These are phyloP conservation scores for Penicillium sp. DNA, from an alignment of 2,329 filamentous ascomycete genomes.

Conservation along the genomic window DNA sequence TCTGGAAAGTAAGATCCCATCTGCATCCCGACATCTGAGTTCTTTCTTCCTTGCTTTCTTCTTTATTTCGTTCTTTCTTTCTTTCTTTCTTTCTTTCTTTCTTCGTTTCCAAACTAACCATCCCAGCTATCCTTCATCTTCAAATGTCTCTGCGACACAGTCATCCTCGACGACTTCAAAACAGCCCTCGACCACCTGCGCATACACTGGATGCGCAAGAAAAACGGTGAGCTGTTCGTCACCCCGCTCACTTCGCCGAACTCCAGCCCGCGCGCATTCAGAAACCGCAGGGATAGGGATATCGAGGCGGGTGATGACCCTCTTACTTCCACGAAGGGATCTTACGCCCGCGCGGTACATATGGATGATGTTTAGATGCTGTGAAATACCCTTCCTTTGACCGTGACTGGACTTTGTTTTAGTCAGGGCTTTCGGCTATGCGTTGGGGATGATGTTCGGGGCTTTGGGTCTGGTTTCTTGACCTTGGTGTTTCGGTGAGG, in stretches of 20 bases:
- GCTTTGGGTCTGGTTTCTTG: neutral
- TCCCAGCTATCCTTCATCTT: constrained; percentile 56
- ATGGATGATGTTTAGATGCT: neutral
- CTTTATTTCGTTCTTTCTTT: too few species aligned
- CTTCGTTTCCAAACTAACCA: neutral
- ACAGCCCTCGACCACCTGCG: constrained; percentile 49
- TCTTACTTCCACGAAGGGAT: neutral
- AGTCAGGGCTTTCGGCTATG: neutral
- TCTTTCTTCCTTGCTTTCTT: neutral
- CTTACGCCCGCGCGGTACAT: neutral
- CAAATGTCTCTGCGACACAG: constrained; percentile 65
- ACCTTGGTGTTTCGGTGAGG: neutral
- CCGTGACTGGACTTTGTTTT: neutral
- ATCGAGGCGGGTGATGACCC: neutral
- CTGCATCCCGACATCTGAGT: too few species aligned
- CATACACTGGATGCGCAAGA: constrained; percentile 33
- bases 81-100: neutral
- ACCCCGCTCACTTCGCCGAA: neutral
- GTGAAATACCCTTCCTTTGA: neutral
- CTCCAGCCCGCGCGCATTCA: neutral
- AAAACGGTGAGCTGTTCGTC: constrained; percentile 14
- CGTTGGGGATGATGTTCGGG: neutral
- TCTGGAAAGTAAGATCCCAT: constrained; percentile 51
- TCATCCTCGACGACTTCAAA: constrained; percentile 68
- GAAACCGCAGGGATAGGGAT: neutral